Evolutionary conservation across 495 filamentous ascomycete species (phyloP), one percentile per base, ranked within the genome.

Genomic region (Entonaema liquescens): DNA sequence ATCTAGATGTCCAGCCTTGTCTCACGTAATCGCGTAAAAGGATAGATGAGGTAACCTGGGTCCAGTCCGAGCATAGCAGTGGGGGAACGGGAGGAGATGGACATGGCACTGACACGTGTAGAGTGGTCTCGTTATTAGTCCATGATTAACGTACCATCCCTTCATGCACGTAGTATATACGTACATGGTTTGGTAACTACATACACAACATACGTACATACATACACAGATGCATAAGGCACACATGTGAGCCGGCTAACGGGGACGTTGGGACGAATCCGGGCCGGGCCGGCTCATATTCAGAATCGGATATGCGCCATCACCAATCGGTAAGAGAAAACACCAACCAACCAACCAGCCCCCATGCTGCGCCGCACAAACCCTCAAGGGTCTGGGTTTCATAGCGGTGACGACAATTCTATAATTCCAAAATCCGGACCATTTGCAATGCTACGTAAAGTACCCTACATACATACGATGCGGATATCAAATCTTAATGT

Each of bases 251-350:
- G 40, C 17, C 40, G 40, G 40, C 40, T 21, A 44, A n/a, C n/a
- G 40, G 31, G 31, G 31, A 33, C 31, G 5, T 33, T 33, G 13
- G 38, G 11, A 70, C 21, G 8, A 71, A 28, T 64, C 59, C 69
- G 64, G 64, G 44, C 55, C 69, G 64, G 69, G 58, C 69, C 69
- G 69, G 33, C 19, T 29, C 26, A 38, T 36, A 47, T 28, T 64
- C 19, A 12, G 40, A 55, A 21, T 72, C 69, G 69, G 64, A 33
- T 40, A 9, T 23, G n/a, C 31, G n/a, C 31, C 2, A 23, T 57
- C 31, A 9, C 29, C 54, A 36, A 57, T 57, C 31, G 54, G 54
- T 17, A 57, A 1, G 54, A 28, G 4, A 29, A 9, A 7, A 1
- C 31, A 33, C 11, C n/a, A n/a, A n/a, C n/a, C n/a, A n/a, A n/a